Base-by-base conservation (phyloP, 2,329 filamentous ascomycete genomes). In the Rhytidhysteron rufulum region DNA sequence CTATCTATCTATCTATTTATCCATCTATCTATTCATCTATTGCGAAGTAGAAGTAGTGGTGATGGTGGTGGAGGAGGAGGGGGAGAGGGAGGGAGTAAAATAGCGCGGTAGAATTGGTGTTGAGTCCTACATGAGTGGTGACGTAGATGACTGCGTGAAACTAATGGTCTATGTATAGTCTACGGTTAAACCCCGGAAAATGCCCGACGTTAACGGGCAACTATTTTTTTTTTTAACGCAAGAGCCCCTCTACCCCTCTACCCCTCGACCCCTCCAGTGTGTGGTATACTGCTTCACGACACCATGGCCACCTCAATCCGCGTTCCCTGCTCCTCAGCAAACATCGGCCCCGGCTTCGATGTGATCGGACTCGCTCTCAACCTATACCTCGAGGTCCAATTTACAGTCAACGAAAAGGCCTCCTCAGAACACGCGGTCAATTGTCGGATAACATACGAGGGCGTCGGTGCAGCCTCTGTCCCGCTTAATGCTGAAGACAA, bases 311-410 rank as follows among this genome's bases (percentile, higher is more conserved):
- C 61, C 31, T 84, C 86, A 53, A 86, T 89, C 74, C 81, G 78
- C 70, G 88, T 88, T 47, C 91, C 91, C 50, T 94, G 88, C 72
- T 97, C 91, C 45, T 96, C 90, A 47, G 91, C 91, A 71, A 97
- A 97, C 74, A 96, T 97, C 62, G 91, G 75, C 53, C 91, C 91
- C 35, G 91, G 91, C 43, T 98, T 97, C 75, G 91, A 98, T 74
- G 91, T 96, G 57, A 95, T 97, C 65, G 88, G 93, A 53, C 83
- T 98, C 47, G 91, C 91, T 7, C 78, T 98, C 53, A 95, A 89
- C 51, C 83, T 96, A 66, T 95, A 91, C 72, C 85, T 98, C 50
- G 90, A 96, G 72, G 75, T 97, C 41, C 78, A 83, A 49, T 86
- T 97, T 64, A 88, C 83, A 48, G 76, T 94, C 58, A 73, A 80